These are phyloP conservation scores for Polytrichum formosum DNA, from an alignment of 225 moss, liverwort and hornwort species.

Conservation along the genomic window DNA sequence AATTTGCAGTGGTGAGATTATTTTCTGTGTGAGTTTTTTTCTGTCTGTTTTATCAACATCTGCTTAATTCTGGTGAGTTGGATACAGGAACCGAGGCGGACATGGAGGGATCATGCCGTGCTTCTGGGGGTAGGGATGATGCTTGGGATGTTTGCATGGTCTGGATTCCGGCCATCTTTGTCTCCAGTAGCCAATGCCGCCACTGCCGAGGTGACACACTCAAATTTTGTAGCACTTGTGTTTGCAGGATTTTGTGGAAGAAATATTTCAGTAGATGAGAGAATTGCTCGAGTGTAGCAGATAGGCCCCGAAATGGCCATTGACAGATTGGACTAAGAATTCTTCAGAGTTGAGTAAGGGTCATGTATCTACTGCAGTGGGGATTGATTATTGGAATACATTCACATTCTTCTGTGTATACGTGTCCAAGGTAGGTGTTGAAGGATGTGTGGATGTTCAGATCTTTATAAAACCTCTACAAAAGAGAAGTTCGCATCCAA, in stretches of 20 bases:
- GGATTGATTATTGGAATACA: neutral
- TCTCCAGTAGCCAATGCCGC: constrained; percentile 29
- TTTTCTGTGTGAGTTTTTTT: no score
- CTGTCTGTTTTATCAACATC: no score
- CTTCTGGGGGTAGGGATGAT: constrained; percentile 29
- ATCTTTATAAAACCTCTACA: constrained; percentile 45
- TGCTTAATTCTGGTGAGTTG: neutral
- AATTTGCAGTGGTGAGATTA: no score
- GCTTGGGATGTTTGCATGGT: constrained; percentile 21
- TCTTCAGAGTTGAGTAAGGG: neutral
- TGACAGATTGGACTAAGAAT: neutral
- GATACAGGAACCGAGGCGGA: constrained; percentile 24
- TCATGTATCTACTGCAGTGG: neutral
- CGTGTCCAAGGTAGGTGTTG: neutral
- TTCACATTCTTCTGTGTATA: constrained; percentile 4
- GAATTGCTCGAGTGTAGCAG: neutral
- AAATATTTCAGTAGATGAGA: neutral
- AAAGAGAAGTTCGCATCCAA: constrained; percentile 10
- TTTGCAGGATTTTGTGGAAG: neutral
- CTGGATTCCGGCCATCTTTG: constrained; percentile 34
- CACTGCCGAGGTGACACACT: constrained; percentile 27
- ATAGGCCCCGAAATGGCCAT: neutral
- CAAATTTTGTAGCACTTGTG: neutral
- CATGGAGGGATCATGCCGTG: constrained; percentile 30
- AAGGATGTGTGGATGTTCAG: constrained; percentile 13